Conservation (phyloP, 495 filamentous ascomycete genomes). For the Aspergillus homomorphus region DNA sequence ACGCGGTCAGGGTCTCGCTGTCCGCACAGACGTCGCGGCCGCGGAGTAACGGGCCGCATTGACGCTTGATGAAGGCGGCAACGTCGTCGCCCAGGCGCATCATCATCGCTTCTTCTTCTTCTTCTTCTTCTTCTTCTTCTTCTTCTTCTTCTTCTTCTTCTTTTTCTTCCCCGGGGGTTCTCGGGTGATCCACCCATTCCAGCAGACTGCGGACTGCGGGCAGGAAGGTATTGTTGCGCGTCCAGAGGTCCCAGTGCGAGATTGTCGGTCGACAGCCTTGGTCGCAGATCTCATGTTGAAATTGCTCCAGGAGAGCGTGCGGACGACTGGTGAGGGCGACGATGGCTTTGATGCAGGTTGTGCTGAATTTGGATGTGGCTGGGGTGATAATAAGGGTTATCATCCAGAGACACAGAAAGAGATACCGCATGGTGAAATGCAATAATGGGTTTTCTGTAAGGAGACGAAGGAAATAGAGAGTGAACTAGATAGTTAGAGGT, state of each 20-base stretch:
- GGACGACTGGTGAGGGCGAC: conserved; percentile 37
- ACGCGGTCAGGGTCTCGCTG: conserved; percentile 34
- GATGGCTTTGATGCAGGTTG: conserved; percentile 40
- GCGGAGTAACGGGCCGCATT: conserved; percentile 32
- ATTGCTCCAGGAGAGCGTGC: conserved; percentile 35
- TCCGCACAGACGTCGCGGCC: conserved; percentile 41
- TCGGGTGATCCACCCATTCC: conserved; percentile 31
- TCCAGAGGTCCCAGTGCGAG: conserved; percentile 47
- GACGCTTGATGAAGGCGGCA: conserved; percentile 38
- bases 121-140: too few species aligned
- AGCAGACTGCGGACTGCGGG: conserved; percentile 41
- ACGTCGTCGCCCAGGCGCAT: conserved; percentile 42
- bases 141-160: too few species aligned
- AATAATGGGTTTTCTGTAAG: not conserved
- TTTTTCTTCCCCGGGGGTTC: too few species aligned
- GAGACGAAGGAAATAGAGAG: not conserved
- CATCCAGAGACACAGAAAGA: conserved; percentile 19
- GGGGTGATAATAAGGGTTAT: conserved; percentile 23
- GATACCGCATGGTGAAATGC: conserved; percentile 14
- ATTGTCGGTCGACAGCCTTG: conserved; percentile 41
- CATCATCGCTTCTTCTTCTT: conserved; percentile 35
- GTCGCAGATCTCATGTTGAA: conserved; percentile 43
- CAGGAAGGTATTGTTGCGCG: conserved; percentile 42
- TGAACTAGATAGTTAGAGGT: not conserved
- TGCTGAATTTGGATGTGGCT: conserved; percentile 29